Evolutionary conservation across 2,329 filamentous ascomycete species (phyloP), one percentile per base, ranked within the genome.

Genomic region (Ophiostoma angusticollis): DNA sequence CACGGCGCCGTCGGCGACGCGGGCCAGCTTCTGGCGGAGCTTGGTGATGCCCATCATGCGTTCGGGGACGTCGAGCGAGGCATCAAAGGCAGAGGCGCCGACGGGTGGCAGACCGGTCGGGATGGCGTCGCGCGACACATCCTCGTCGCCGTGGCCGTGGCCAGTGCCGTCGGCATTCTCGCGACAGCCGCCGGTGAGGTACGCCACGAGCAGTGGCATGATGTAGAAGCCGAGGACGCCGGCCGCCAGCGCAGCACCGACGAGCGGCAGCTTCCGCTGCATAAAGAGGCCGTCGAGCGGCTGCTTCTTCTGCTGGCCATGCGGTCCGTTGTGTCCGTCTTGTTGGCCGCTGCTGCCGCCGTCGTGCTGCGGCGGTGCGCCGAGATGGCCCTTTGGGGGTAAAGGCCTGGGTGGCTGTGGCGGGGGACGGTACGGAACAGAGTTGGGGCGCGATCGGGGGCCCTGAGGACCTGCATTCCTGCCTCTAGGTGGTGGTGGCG

Each of bases 1-100:
- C 11, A 79, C 74, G 52, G 75, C 60, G 2, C 75, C 75, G 0
- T 52, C 53, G 6, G 68, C 73, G 23, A 57, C 53, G 11, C 54
- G 50, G 2, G 67, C 68, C 19, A 80, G 58, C 17, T 58, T 56
- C 36, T 59, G 58, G 9, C 75, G 65, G 37, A 77, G 55, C 14
- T 54, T 56, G 6, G 59, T 64, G 47, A 78, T 65, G 34, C 75
- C 73, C 60, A 69, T 69, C 47, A 69, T 60, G 54, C 60, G 63
- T 54, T 80, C 75, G 4, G 68, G 67, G 48, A 64, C 58, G 51
- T 77, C 64, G 27, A 79, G 69, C 43, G 67, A 65, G 40, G 61
- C 58, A 56, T 80, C 75, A 52, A 79, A 80, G 29, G 66, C 64
- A 21, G 60, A 57, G 14, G 74, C 74, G 18, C 56, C 45, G 12